Evolutionary conservation across 1,139 yeast species (phyloP), one percentile per base, ranked within the genome.

Genomic region (Kodamaea ohmeri): DNA sequence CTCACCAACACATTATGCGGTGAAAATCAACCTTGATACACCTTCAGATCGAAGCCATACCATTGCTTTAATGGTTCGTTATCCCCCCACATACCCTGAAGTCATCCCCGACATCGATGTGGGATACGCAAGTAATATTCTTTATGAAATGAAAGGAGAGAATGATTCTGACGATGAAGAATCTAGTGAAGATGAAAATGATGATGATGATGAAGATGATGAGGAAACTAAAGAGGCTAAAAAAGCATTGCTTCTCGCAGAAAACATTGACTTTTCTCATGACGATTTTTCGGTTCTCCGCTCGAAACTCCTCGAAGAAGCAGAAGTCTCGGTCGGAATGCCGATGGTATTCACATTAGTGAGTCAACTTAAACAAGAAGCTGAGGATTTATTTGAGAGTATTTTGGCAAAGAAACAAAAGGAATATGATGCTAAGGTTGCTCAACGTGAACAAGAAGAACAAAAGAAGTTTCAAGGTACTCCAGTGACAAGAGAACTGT

Each of bases 381-480:
- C 86, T 3, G 97, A 92, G 53, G 62, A 61, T 19, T 54, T 77
- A 46, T 85, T 86, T 51, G 74, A 69, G 18, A 61, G 66, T 8
- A 82, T 83, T 49, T 65, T 86, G 32, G 66, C 67, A n/a, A 53
- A 50, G 9, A 72, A 71, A 33, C 90, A 86, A 50, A 70, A 71
- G 39, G 64, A 64, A 45, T 73, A 83, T 49, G 89, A 85, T 43
- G 65, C 67, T 37, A 74, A 73, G 46, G 60, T 83, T 18, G 65
- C 73, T 37, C 80, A 69, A 18, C 77, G 77, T 49, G 83, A 77
- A 50, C 58, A 58, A 75, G 84, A 67, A 73, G 84, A 67, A 69
- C 88, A 70, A 78, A 85, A 71, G 78, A 89, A 73, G 72, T 84
- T 71, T 73, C 81, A 67, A 63, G 90, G 97, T 43, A 84, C 96